A percentile compares a stretch with the other conserved stretches of the same genome.
phyloP scores from a whole-genome alignment of 1,284 basidiomycete genomes.

The Pyrrhoderma noxium region DNA sequence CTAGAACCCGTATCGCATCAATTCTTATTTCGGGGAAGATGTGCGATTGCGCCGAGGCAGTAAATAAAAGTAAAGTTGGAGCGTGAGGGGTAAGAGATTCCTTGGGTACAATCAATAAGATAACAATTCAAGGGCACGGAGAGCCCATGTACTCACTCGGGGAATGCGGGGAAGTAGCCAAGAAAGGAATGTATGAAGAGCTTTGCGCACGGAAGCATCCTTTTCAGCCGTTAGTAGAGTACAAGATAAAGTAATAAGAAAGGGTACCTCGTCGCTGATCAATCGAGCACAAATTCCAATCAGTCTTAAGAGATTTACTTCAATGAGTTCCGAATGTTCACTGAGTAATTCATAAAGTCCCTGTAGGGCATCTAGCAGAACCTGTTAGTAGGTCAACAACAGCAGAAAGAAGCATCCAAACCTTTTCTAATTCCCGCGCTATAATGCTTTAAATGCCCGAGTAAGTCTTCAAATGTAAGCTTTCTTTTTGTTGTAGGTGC shows the following conservation, averaged over 20 bases:
- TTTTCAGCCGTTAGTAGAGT: constrained; percentile 23
- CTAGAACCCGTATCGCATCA: constrained; percentile 80
- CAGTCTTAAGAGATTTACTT: constrained; percentile 54
- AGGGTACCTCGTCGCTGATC: constrained; percentile 66
- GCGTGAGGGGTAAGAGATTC: constrained; percentile 65
- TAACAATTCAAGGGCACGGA: constrained; percentile 3
- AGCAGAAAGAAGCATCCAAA: constrained; percentile 23
- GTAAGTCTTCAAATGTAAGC: constrained; percentile 72
- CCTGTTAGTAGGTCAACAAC: background rate
- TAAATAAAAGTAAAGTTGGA: constrained; percentile 72
- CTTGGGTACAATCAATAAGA: constrained; percentile 30
- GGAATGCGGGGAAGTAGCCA: constrained; percentile 71
- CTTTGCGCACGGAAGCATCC: constrained; percentile 61
- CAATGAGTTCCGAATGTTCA: constrained; percentile 51
- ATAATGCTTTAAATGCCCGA: constrained; percentile 80
- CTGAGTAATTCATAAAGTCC: constrained; percentile 79
- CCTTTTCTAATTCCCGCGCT: constrained; percentile 70
- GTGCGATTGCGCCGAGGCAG: constrained; percentile 86
- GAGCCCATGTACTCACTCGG: constrained; percentile 34
- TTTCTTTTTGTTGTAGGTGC: constrained; percentile 71
- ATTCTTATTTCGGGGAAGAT: constrained; percentile 92
- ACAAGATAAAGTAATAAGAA: background rate
- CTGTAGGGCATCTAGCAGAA: constrained; percentile 63
- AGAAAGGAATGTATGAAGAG: constrained; percentile 49
- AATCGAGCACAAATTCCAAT: constrained; percentile 64